phyloP scores from a whole-genome alignment of 116 monocot species.

The Zostera marina region DNA sequence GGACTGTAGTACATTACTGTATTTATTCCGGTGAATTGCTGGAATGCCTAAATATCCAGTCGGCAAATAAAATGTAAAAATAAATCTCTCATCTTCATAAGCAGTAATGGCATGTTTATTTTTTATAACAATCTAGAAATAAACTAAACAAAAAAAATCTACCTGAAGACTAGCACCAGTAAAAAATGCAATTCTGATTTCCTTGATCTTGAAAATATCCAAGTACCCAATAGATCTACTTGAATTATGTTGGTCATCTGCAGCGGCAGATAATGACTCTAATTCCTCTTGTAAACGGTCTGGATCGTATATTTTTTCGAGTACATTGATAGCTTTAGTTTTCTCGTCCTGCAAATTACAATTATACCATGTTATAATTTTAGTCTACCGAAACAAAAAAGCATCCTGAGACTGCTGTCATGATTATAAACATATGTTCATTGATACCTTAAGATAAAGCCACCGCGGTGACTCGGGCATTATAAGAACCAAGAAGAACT shows the following conservation, averaged over 20 bases:
- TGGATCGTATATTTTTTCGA: conserved; percentile 66
- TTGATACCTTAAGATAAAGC: conserved; percentile 53
- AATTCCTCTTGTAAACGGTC: conserved; percentile 74
- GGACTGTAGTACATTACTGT: conserved; percentile 95
- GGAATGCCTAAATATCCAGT: conserved; percentile 42
- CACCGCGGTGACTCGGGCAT: conserved; percentile 95
- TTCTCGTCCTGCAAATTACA: conserved; percentile 45
- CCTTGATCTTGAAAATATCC: conserved; percentile 74
- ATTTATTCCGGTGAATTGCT: conserved; percentile 85
- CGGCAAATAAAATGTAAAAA: too few relatives aligned
- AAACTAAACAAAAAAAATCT: conserved; percentile 3
- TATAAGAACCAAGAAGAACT: conserved; percentile 67
- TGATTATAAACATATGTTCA: background rate
- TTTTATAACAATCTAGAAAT: too few relatives aligned
- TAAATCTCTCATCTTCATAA: background rate
- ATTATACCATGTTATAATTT: background rate
- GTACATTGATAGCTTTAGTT: conserved; percentile 49
- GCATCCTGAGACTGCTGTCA: background rate
- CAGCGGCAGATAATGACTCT: conserved; percentile 43
- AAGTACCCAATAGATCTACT: conserved; percentile 26
- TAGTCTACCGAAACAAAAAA: background rate
- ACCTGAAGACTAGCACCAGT: conserved; percentile 98
- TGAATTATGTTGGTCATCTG: conserved; percentile 20
- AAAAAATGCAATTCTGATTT: conserved; percentile 88
- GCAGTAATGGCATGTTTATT: background rate